A percentile compares a stretch with the other conserved stretches of the same genome.
Evolutionary conservation across 1,139 yeast genomes (phyloP).

Genomic region (Candida dubliniensis): DNA sequence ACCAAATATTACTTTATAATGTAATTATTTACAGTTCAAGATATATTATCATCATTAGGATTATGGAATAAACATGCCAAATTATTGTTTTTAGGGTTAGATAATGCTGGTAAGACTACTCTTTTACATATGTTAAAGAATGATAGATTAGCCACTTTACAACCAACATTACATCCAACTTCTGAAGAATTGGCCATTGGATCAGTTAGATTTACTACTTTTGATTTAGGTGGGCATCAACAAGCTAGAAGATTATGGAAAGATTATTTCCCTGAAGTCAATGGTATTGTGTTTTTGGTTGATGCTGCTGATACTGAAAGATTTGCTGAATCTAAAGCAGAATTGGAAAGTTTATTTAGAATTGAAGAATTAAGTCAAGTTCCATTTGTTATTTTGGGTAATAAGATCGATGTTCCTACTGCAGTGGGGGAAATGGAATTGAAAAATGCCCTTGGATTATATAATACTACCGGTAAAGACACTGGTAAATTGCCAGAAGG

Average conservation of each 20-base stretch:
- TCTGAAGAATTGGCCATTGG: constrained; percentile 98
- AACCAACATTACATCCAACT: constrained; percentile 98
- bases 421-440: constrained; percentile 96
- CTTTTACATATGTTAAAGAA: constrained; percentile 94
- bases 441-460: constrained; percentile 85
- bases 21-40: constrained; percentile 58
- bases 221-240: constrained; percentile 97
- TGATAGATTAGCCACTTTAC: constrained; percentile 95
- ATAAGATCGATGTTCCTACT: constrained; percentile 90
- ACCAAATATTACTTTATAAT: constrained; percentile 11
- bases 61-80: constrained; percentile 98
- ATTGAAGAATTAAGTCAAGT: constrained; percentile 88
- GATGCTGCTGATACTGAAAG: constrained; percentile 98
- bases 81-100: constrained; percentile 90
- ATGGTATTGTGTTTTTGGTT: constrained; percentile 93
- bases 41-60: constrained; percentile 89
- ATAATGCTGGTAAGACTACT: constrained; percentile 98
- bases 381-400: constrained; percentile 92
- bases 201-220: constrained; percentile 93
- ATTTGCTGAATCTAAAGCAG: constrained; percentile 91
- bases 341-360: constrained; percentile 86
- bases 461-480: constrained; percentile 80
- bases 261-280: constrained; percentile 98
- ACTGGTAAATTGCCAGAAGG: constrained; percentile 72
- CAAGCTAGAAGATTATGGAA: constrained; percentile 99